Conservation (phyloP, 306 rosid species). For the Delonix regia region DNA sequence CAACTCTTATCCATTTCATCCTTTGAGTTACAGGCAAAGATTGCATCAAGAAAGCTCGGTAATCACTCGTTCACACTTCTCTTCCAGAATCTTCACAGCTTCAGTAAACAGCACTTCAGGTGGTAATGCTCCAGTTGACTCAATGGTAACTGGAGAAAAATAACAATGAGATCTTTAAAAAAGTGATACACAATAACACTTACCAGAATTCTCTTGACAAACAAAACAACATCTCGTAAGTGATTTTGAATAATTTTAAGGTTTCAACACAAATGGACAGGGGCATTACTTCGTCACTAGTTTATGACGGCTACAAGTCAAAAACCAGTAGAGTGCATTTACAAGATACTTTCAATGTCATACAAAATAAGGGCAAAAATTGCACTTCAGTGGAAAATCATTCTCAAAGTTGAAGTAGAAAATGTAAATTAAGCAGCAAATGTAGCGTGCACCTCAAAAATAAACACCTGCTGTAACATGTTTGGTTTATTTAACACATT, state of each 20-base stretch:
- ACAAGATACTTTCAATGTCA: not conserved
- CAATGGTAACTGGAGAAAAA: slow-evolving; percentile 64
- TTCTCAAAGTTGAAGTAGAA: not conserved
- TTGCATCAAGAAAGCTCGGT: slow-evolving; percentile 70
- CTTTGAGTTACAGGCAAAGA: slow-evolving; percentile 6
- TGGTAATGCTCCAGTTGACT: slow-evolving; percentile 88
- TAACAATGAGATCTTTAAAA: slow-evolving; percentile 6
- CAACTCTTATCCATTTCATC: slow-evolving; percentile 5
- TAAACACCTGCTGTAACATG: not conserved
- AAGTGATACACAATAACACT: slow-evolving; percentile 4
- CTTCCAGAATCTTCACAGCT: slow-evolving; percentile 94
- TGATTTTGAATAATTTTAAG: not conserved
- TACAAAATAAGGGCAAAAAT: not conserved
- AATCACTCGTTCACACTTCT: slow-evolving; percentile 89
- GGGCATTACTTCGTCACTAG: not conserved
- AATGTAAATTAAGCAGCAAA: not conserved
- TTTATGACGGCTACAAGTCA: not conserved
- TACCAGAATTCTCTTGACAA: not conserved
- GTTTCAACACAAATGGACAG: not conserved
- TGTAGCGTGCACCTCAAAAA: not conserved
- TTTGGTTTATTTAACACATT: slow-evolving; percentile 8
- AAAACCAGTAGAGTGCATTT: not conserved
- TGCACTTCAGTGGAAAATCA: not conserved
- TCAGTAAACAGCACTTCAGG: slow-evolving; percentile 83
- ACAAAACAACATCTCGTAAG: not conserved